These are phyloP conservation scores for Cystobasidium sp. DNA, from an alignment of 1,284 basidiomycete genomes.

Conservation along the genomic window DNA sequence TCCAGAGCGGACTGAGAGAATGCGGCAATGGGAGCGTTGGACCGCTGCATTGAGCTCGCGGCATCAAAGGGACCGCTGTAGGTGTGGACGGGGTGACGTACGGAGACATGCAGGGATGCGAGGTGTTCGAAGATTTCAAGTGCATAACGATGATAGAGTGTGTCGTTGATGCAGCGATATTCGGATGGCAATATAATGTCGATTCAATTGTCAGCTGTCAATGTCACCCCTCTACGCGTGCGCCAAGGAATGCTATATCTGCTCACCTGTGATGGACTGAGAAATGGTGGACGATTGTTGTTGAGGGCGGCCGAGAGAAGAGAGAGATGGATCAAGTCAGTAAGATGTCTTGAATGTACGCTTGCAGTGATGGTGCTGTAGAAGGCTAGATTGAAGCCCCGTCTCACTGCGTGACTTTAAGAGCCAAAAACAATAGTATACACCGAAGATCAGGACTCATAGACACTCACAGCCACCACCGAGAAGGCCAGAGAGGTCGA, in stretches of 20 bases:
- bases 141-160: no score
- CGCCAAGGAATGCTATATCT: conserved; percentile 6
- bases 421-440: not conserved
- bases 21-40: conserved; percentile 35
- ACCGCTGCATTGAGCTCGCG: conserved; percentile 18
- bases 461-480: conserved; percentile 26
- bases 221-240: conserved; percentile 21
- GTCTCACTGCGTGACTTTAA: not conserved
- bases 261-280: conserved; percentile 38
- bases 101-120: not conserved
- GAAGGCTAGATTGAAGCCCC: no score
- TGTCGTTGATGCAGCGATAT: not conserved
- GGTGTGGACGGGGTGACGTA: not conserved
- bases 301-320: not conserved
- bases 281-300: not conserved
- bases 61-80: conserved; percentile 42
- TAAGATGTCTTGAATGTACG: not conserved
- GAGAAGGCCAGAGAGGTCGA: conserved; percentile 26
- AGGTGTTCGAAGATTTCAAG: no score
- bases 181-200: not conserved
- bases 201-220: conserved; percentile 3
- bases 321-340: not conserved
- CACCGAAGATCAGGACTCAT: not conserved
- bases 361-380: not conserved
- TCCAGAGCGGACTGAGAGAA: conserved; percentile 35